Conservation (phyloP, 1,139 yeast species). For the Magnusiomyces fungicola region DNA sequence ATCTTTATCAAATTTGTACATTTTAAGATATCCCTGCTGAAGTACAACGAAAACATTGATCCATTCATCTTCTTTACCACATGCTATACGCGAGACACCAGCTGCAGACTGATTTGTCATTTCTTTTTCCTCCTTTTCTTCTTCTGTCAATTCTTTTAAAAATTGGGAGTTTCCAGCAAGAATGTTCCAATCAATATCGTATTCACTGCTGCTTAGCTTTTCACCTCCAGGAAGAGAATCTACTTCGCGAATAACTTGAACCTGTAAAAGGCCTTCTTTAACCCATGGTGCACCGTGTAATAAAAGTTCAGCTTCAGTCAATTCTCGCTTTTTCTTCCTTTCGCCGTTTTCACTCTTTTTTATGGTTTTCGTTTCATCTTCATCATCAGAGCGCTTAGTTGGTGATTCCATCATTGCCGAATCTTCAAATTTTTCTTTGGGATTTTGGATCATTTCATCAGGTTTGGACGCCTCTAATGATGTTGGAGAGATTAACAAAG, state of each 20-base stretch:
- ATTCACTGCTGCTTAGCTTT: conserved; percentile 5
- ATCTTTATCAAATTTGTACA: conserved; percentile 27
- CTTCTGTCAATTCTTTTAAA: conserved; percentile 14
- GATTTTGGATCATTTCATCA: too few species aligned
- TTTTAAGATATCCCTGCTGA: conserved; percentile 30
- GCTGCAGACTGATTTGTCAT: not conserved
- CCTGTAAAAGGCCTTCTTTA: conserved; percentile 63
- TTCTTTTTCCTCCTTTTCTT: conserved; percentile 17
- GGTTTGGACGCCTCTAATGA: too few species aligned
- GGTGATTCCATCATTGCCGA: not conserved
- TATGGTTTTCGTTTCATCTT: not conserved
- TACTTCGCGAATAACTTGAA: conserved; percentile 31
- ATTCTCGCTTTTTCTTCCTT: too few species aligned
- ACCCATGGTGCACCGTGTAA: conserved; percentile 71
- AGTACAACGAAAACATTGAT: conserved; percentile 29
- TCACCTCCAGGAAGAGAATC: conserved; percentile 25
- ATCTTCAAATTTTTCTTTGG: too few species aligned
- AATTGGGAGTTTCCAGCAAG: conserved; percentile 4
- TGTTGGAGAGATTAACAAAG: too few species aligned
- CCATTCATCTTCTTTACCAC: conserved; percentile 18
- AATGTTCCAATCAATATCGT: not conserved
- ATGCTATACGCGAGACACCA: not conserved
- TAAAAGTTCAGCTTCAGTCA: conserved; percentile 48
- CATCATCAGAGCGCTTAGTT: too few species aligned
- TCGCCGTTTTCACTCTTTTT: too few species aligned